These are phyloP conservation scores for Psilocybe cyanescens DNA, from an alignment of 768 basidiomycete genomes.

Conservation along the genomic window DNA sequence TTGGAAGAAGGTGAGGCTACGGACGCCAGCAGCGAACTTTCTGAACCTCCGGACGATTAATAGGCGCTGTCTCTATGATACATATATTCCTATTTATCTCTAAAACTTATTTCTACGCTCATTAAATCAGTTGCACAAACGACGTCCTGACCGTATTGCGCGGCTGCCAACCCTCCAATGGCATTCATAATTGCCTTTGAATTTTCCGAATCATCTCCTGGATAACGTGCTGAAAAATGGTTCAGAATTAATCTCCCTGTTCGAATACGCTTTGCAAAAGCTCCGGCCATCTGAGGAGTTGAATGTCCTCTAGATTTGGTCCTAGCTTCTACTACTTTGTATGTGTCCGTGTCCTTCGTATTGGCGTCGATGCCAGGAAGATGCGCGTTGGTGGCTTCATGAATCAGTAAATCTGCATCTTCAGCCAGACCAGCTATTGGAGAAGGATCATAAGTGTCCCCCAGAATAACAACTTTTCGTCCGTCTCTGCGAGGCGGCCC, in stretches of 20 bases:
- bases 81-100: conserved; percentile 23
- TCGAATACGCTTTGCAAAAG: conserved; percentile 69
- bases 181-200: conserved; percentile 63
- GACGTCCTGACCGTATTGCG: conserved; percentile 58
- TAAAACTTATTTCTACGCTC: conserved; percentile 60
- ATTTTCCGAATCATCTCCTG: conserved; percentile 60
- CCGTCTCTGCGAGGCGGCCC: conserved; percentile 71
- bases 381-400: conserved; percentile 91
- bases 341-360: conserved; percentile 66
- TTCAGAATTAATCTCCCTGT: conserved; percentile 75
- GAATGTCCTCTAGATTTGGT: conserved; percentile 85
- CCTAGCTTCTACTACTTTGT: conserved; percentile 60
- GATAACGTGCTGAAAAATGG: conserved; percentile 85
- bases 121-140: conserved; percentile 77
- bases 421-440: conserved; percentile 60
- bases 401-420: conserved; percentile 76
- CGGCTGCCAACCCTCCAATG: conserved; percentile 59
- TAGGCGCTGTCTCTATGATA: conserved; percentile 14
- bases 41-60: conserved; percentile 71
- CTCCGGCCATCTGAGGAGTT: conserved; percentile 89
- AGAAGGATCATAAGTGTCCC: conserved; percentile 86
- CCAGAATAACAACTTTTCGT: conserved; percentile 79
- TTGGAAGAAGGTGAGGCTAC: conserved; percentile 89
- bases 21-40: conserved; percentile 76
- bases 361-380: conserved; percentile 64